Conservation (phyloP, 805 yeast species). For the Spathaspora arborariae region DNA sequence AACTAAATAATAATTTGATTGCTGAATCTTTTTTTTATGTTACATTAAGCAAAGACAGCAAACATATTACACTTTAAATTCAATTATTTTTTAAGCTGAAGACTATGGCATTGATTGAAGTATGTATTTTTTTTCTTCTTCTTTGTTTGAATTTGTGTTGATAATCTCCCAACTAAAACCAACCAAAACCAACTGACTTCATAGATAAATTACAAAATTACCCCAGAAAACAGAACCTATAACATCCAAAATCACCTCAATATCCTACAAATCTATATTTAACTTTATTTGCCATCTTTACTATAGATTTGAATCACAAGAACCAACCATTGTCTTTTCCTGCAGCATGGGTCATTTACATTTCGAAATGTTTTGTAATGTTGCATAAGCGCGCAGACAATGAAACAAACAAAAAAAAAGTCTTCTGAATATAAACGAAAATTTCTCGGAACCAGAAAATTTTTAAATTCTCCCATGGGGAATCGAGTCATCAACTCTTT, state of each 20-base stretch:
- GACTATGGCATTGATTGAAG: slow-evolving; percentile 1
- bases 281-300: background rate
- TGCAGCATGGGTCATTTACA: background rate
- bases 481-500: background rate
- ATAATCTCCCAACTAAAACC: too few relatives aligned
- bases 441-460: background rate
- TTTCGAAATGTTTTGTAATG: background rate
- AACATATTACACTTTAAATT: background rate
- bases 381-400: background rate
- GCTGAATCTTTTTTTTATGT: background rate
- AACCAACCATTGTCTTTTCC: background rate
- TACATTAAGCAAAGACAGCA: background rate
- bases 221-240: too few relatives aligned
- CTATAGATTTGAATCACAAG: background rate
- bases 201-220: too few relatives aligned
- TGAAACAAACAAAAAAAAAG: background rate
- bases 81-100: background rate
- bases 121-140: background rate
- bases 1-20: background rate
- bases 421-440: background rate
- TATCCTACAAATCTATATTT: too few relatives aligned
- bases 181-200: too few relatives aligned
- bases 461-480: background rate
- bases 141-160: background rate
- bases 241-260: too few relatives aligned